Base-by-base conservation (phyloP, 108 stramenopile species). In the Schizochytrium sp. region DNA sequence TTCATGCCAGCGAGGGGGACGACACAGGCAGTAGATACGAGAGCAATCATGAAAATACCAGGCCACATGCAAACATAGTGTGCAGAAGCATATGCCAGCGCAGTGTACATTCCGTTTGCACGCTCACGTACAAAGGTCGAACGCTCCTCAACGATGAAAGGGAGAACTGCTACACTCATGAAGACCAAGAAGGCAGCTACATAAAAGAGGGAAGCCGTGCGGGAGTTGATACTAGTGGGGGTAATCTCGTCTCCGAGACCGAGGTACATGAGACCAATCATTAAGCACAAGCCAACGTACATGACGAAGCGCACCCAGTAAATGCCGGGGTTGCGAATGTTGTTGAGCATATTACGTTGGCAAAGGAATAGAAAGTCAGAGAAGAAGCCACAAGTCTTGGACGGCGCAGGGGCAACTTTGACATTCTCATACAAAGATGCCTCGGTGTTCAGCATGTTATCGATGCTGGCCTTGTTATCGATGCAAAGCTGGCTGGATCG, bases 111-210 rank as follows among this genome's bases (percentile, higher is more conserved):
- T 44, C 93, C 93, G 53, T 92, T 89, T n/a, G 92, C 91, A n/a
- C 90, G 89, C 58, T 94, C 93, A 19, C 92, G 91, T 47, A 94
- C 93, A 72, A 92, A 94, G 89, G 93, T 91, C 72, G 93, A 92
- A n/a, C 94, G 90, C n/a, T 91, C 87, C 64, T 61, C 88, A 57
- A 88, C 72, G 91, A 92, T 91, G 38, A 93, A 93, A 17, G 94
- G 94, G 4, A 94, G 40, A 5, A 91, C 88, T 12, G 88, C 88
- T 61, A 89, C 88, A 41, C 64, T 72, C 88, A 89, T 89, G 69
- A 89, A 89, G 47, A 89, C 69, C 17, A 89, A 50, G 40, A 89
- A 89, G n/a, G 88, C 61, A 41, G 69, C 61, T 5, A 72, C 46
- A 56, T 89, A 89, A 45, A 69, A 89, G 64, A 89, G 49, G 47